A percentile compares a stretch with the other conserved stretches of the same genome.
Evolutionary conservation across 805 yeast species (phyloP).

Genomic region (Pichia paraexigua): DNA sequence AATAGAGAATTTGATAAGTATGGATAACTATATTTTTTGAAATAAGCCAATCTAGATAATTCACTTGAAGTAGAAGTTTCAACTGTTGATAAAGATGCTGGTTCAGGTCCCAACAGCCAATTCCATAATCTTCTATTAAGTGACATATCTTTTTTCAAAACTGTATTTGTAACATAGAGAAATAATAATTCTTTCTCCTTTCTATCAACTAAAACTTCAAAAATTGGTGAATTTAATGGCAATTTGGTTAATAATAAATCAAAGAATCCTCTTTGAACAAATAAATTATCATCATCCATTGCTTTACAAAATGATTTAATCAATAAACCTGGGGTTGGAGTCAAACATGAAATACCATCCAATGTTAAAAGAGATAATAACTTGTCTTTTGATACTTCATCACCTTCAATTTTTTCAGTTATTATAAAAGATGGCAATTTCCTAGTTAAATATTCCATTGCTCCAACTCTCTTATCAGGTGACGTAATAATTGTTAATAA

Average conservation of each 20-base stretch:
- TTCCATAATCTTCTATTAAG: slow-evolving; percentile 88
- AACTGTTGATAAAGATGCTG: neutral
- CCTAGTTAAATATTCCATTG: slow-evolving; percentile 63
- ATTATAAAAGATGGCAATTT: slow-evolving; percentile 52
- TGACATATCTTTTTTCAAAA: slow-evolving; percentile 85
- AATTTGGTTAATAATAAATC: slow-evolving; percentile 67
- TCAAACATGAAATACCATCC: slow-evolving; percentile 50
- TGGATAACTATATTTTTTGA: slow-evolving; percentile 46
- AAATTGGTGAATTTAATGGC: slow-evolving; percentile 52
- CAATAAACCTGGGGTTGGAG: slow-evolving; percentile 74
- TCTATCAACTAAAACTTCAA: slow-evolving; percentile 38
- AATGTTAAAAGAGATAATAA: slow-evolving; percentile 21
- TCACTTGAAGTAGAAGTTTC: slow-evolving; percentile 7
- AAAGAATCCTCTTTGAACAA: slow-evolving; percentile 82
- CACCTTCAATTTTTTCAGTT: neutral
- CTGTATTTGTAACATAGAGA: slow-evolving; percentile 56
- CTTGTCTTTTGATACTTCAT: slow-evolving; percentile 15
- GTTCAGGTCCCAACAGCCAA: slow-evolving; percentile 79
- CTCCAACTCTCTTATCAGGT: slow-evolving; percentile 77
- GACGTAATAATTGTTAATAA: slow-evolving; percentile 70
- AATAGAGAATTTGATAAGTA: slow-evolving; percentile 47
- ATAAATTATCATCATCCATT: slow-evolving; percentile 53
- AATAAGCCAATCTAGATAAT: slow-evolving; percentile 44
- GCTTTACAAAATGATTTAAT: slow-evolving; percentile 68
- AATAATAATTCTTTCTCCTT: slow-evolving; percentile 53